These are phyloP conservation scores for Podaxis sp. DNA, from an alignment of 768 basidiomycete genomes.

Conservation along the genomic window DNA sequence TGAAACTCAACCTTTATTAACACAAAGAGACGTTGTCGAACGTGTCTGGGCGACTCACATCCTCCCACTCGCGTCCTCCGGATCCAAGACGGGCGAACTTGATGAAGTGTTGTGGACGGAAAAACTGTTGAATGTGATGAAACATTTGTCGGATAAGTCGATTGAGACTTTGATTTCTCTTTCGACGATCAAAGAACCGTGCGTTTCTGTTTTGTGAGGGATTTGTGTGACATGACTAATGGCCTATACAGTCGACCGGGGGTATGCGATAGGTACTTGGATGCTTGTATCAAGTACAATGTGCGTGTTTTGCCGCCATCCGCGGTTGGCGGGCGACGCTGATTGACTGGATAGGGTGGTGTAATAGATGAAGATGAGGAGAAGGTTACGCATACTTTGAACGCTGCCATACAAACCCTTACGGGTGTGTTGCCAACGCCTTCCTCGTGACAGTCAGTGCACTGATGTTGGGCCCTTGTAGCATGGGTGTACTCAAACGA, in stretches of 20 bases:
- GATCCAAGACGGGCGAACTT: constrained; percentile 46
- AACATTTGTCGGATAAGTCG: constrained; percentile 56
- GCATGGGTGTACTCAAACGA: constrained; percentile 57
- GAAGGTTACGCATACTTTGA: constrained; percentile 47
- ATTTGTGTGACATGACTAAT: constrained; percentile 2
- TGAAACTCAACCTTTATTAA: constrained; percentile 1
- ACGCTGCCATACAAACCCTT: constrained; percentile 49
- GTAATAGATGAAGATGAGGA: constrained; percentile 85
- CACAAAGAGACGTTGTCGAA: constrained; percentile 53
- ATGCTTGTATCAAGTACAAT: constrained; percentile 77
- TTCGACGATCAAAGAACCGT: constrained; percentile 63
- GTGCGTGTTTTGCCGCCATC: constrained; percentile 40
- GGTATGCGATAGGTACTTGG: constrained; percentile 64
- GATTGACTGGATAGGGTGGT: constrained; percentile 60
- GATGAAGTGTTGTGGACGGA: constrained; percentile 89
- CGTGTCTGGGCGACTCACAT: constrained; percentile 69
- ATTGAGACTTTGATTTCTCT: constrained; percentile 55
- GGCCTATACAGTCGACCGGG: constrained; percentile 53
- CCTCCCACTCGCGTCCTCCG: constrained; percentile 52
- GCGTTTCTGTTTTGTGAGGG: constrained; percentile 22
- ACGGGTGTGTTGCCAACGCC: constrained; percentile 30
- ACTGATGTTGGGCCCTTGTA: constrained; percentile 19
- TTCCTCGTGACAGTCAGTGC: neutral
- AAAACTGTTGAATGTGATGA: constrained; percentile 68
- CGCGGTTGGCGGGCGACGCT: neutral